These are phyloP conservation scores for Naumovozyma baii DNA, from an alignment of 805 yeast species.

Conservation along the genomic window DNA sequence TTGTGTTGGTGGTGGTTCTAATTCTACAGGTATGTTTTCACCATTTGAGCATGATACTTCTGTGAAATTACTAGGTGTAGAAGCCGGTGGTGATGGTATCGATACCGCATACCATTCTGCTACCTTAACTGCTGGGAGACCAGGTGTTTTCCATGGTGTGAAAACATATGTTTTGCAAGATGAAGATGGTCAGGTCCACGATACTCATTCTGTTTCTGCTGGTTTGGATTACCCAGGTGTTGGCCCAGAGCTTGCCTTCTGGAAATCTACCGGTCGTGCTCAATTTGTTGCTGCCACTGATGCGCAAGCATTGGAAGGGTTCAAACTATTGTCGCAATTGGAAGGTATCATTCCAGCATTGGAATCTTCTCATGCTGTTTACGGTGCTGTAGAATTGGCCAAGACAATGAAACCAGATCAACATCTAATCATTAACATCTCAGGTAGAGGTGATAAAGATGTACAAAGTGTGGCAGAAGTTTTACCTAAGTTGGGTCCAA, in stretches of 20 bases:
- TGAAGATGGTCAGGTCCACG: constrained; percentile 90
- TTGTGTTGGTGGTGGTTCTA: constrained; percentile 99
- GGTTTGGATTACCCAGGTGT: constrained; percentile 99
- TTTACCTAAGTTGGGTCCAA: constrained; percentile 79
- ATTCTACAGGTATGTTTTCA: constrained; percentile 89
- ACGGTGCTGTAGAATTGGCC: constrained; percentile 83
- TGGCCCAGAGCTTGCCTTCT: constrained; percentile 92
- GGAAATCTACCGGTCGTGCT: constrained; percentile 93
- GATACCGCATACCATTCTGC: constrained; percentile 89
- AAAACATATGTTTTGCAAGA: constrained; percentile 88
- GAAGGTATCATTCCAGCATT: constrained; percentile 99
- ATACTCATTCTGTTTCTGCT: constrained; percentile 96
- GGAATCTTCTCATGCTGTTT: constrained; percentile 94
- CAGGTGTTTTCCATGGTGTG: constrained; percentile 98
- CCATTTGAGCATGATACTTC: constrained; percentile 77
- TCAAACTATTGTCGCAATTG: constrained; percentile 75
- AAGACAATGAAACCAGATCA: constrained; percentile 70
- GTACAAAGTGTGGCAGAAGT: constrained; percentile 96
- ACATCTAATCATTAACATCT: constrained; percentile 76
- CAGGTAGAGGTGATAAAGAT: constrained; percentile 99
- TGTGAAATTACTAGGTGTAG: constrained; percentile 85
- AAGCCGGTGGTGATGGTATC: constrained; percentile 97
- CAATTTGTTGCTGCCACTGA: constrained; percentile 86
- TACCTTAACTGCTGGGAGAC: constrained; percentile 85
- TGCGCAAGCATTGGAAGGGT: constrained; percentile 89